A percentile compares a stretch with the other conserved stretches of the same genome.
Conservation (phyloP, 495 filamentous ascomycete species). For the Hyphodiscus hymeniophilus region DNA sequence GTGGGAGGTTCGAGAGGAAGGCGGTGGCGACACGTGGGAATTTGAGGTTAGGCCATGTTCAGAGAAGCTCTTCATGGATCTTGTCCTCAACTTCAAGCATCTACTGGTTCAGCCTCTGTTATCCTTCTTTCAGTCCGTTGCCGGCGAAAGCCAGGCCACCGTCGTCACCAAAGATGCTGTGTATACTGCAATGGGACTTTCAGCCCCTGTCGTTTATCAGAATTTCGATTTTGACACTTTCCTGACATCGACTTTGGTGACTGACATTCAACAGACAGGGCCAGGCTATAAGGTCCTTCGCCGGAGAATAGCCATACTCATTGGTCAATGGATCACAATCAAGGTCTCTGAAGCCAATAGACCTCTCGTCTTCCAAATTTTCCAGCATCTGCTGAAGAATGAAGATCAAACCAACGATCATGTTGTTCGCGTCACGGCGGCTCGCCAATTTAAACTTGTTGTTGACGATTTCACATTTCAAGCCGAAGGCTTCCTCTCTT, state of each 20-base stretch:
- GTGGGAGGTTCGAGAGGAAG: conserved; percentile 82
- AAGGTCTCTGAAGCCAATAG: conserved; percentile 54
- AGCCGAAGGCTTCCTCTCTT: conserved; percentile 61
- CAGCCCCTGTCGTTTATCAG: conserved; percentile 62
- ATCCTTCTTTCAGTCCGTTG: conserved; percentile 66
- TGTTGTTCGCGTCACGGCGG: conserved; percentile 86
- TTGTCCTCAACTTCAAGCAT: conserved; percentile 78
- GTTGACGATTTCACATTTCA: conserved; percentile 80
- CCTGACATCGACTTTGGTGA: conserved; percentile 61
- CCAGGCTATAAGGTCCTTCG: conserved; percentile 81
- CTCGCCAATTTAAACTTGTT: conserved; percentile 68
- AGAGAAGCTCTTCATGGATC: conserved; percentile 87
- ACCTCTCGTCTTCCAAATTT: conserved; percentile 78
- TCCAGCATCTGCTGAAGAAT: conserved; percentile 74
- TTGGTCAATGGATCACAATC: conserved; percentile 84
- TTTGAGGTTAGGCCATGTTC: conserved; percentile 84
- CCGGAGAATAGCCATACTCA: conserved; percentile 74
- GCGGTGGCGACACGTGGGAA: conserved; percentile 71
- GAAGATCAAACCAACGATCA: conserved; percentile 76
- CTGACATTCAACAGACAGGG: conserved; percentile 69
- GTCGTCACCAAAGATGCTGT: conserved; percentile 85
- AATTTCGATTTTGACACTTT: conserved; percentile 74
- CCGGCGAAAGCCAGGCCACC: conserved; percentile 51
- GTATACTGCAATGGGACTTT: conserved; percentile 84
- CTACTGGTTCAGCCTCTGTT: conserved; percentile 68